Evolutionary conservation across 2,329 filamentous ascomycete species (phyloP), one percentile per base, ranked within the genome.

Genomic region (Aspergillus piperis): DNA sequence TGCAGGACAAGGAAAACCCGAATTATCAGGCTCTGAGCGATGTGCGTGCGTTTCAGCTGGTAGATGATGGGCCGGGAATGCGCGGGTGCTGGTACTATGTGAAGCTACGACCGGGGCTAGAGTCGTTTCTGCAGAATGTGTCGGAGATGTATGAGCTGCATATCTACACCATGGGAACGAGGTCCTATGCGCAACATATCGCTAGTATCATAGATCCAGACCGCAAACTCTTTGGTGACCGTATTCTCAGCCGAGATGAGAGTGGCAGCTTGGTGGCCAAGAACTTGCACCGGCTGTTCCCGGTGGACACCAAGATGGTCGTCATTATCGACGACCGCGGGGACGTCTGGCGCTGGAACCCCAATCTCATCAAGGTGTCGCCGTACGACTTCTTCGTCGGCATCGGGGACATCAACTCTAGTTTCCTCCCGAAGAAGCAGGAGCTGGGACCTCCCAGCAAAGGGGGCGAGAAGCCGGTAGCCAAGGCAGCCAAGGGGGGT

Each of bases 331-430:
- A 99, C 73, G 95, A 99, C 76, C 87, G 95, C 67, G 92, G 92
- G 56, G 95, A 99, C 74, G 94, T 99, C 7, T 99, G 95, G 95
- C 87, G 89, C 67, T 98, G 96, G 83, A 89, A 90, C 68, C 86
- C 90, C 5, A 97, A 99, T 70, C 84, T 99, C 38, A 92, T 99
- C 79, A 96, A 96, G 74, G 95, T 99, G 36, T 88, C 88, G 1
- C 92, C 94, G 0, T 99, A 96, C 75, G 94, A 98, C 75, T 99
- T 99, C 78, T 99, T 98, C 79, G 91, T 96, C 59, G 95, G 95
- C 15, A 96, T 97, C 64, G 95, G 95, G 63, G 95, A 99, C 76
- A 99, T 99, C 81, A 99, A 99, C 80, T 96, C 94, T 11, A 96
- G 91, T 73, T 99, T 98, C 73, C 77, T 99, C 55, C 95, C 95